Base-by-base conservation (phyloP, 306 rosid genomes). In the Cucurbita pepo region DNA sequence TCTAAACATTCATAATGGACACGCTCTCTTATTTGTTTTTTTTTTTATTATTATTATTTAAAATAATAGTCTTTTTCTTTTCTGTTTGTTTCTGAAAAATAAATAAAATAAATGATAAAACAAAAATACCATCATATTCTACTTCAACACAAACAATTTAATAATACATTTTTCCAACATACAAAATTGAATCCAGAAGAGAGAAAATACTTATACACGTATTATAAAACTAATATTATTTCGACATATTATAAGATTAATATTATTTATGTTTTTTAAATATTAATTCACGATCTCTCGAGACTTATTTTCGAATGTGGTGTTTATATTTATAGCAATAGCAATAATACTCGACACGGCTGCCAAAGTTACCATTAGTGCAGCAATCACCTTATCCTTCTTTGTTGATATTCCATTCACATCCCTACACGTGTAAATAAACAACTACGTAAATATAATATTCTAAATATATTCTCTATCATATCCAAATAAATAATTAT, bases 321-420 rank as follows among this genome's bases (percentile, higher is more conserved):
- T 85, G 69, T 81, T 83, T 76, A 87, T 40, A 76, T 93, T 89
- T 78, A 87, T 89, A n/a, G 83, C 85, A 76, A 94, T 94, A 77
- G 98, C 98, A 76, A 87, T 76, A 36, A 80, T 78, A 77, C 97
- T 90, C 40, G 92, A 81, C 54, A 64, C 88, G 19, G 77, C 82
- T 65, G 97, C 95, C 60, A 89, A 80, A 78, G 78, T 69, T 51
- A 89, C 63, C 97, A 94, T 94, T 59, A 71, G 45, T 43, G 83
- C 71, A 71, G 90, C 96, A 52, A 85, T 72, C 43, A 81, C 69
- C 71, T 72, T 94, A 67, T 94, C 98, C 73, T 70, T 86, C 75
- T 55, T 80, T 25, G 87, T 82, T 64, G 98, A 83, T 79, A 94
- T 79, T 16, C 92, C 87, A 67, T 80, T 79, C 41, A 81, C 87